Base-by-base conservation (phyloP, 2,329 filamentous ascomycete genomes). In the Colletotrichum sidae region DNA sequence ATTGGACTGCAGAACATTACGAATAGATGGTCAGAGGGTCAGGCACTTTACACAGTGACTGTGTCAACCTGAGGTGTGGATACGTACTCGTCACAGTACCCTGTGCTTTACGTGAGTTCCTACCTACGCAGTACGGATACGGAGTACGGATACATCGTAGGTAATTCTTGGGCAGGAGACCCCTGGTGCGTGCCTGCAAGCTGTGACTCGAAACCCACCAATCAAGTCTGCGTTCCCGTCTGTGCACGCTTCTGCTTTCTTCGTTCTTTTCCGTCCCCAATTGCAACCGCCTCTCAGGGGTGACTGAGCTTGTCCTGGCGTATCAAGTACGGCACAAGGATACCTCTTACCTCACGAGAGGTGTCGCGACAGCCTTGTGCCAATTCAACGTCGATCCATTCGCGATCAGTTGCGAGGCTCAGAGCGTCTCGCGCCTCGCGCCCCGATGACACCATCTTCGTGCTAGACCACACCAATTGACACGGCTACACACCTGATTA, bases 351-450 rank as follows among this genome's bases (percentile, higher is more conserved):
- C 25, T 25, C 4, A 4, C 25, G 25, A 25, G 3, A 25, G 25
- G 25, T 25, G 25, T 25, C 25, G 25, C 25, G 25, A 25, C 41
- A 59, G 56, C 56, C 56, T 59, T 53, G 47, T 41, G 39, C 47
- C 52, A 35, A 35, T 39, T 33, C 37, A 39, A 62, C 62, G 42
- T 38, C 62, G 52, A 35, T 56, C 58, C 41, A 47, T 56, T n/a
- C 47, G 63, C 58, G 53, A 46, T 42, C 37, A 25, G 4, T 25
- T 25, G 63, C 53, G 42, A 66, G 63, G 63, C 63, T 66, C 58
- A 57, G 52, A 65, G 33, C 41, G 52, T 46, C 63, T 55, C 46
- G 25, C 35, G 33, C 45, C 63, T 55, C 46, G 25, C 35, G 33
- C 42, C 57, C 51, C 46, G 49, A 53, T 42, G 33, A 41, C 15